Conservation (phyloP, 2,329 filamentous ascomycete genomes). For the Colletotrichum spaethianum region DNA sequence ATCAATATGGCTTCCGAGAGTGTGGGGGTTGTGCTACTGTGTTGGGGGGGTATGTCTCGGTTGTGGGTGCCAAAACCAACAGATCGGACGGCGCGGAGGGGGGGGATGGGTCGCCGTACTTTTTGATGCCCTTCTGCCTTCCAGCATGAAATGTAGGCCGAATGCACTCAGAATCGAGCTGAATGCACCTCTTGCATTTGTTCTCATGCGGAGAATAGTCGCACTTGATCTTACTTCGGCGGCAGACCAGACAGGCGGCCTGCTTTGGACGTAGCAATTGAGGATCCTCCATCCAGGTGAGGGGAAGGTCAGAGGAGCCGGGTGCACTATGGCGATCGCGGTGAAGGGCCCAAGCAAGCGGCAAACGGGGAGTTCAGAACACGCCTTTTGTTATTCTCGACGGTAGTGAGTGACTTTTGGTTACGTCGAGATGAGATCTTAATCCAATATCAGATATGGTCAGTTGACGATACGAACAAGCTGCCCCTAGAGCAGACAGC, state of each 20-base stretch:
- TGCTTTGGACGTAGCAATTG: conserved; percentile 47
- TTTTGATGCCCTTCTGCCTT: conserved; percentile 82
- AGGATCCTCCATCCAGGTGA: conserved; percentile 42
- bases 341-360: conserved; percentile 26
- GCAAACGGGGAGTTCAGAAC: conserved; percentile 6
- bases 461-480: conserved; percentile 34
- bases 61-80: not conserved
- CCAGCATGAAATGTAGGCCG: conserved; percentile 82
- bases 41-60: not conserved
- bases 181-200: conserved; percentile 73
- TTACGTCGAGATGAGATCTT: conserved; percentile 23
- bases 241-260: conserved; percentile 75
- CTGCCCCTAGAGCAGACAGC: conserved; percentile 42
- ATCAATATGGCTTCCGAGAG: conserved; percentile 4
- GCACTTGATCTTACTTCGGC: conserved; percentile 78
- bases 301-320: conserved; percentile 37
- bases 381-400: conserved; percentile 6
- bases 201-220: conserved; percentile 66
- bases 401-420: not conserved
- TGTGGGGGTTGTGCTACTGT: not conserved
- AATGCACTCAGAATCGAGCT: conserved; percentile 72
- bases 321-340: conserved; percentile 38
- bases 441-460: conserved; percentile 9
- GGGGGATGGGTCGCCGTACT: conserved; percentile 62
- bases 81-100: not conserved